These are phyloP conservation scores for Hypoxylon sp. DNA, from an alignment of 2,329 filamentous ascomycete genomes.

Conservation along the genomic window DNA sequence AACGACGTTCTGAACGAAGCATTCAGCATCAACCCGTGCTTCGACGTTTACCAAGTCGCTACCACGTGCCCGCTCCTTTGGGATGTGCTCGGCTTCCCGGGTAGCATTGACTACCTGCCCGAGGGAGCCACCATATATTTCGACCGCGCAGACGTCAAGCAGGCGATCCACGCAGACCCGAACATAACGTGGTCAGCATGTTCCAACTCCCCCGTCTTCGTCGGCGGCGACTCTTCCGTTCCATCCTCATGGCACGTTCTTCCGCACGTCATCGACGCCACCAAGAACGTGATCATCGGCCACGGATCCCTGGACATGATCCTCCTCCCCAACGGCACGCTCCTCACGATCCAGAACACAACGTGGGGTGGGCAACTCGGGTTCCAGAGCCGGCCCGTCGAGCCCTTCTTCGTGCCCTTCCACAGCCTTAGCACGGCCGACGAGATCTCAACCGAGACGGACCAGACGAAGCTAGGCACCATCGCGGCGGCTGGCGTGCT, in stretches of 20 bases:
- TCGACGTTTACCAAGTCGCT: slow-evolving; percentile 76
- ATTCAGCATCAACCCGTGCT: slow-evolving; percentile 73
- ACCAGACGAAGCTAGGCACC: slow-evolving; percentile 52
- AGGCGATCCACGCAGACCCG: slow-evolving; percentile 73
- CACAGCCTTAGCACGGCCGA: slow-evolving; percentile 60
- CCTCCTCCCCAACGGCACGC: slow-evolving; percentile 75
- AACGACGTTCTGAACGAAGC: slow-evolving; percentile 65
- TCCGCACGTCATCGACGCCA: slow-evolving; percentile 78
- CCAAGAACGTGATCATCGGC: slow-evolving; percentile 78
- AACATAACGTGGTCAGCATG: slow-evolving; percentile 51
- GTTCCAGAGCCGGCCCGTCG: slow-evolving; percentile 71
- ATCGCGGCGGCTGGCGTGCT: slow-evolving; percentile 74
- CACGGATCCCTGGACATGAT: slow-evolving; percentile 80
- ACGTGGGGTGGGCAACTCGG: slow-evolving; percentile 80
- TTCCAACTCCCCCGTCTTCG: slow-evolving; percentile 53
- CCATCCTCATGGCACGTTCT: slow-evolving; percentile 70
- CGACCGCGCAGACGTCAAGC: slow-evolving; percentile 77
- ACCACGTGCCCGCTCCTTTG: slow-evolving; percentile 76
- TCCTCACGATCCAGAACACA: slow-evolving; percentile 84
- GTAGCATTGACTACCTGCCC: slow-evolving; percentile 73
- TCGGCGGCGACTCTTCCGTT: slow-evolving; percentile 63
- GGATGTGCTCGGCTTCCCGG: slow-evolving; percentile 70
- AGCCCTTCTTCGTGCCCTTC: slow-evolving; percentile 78
- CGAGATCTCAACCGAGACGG: slow-evolving; percentile 45
- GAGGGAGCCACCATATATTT: slow-evolving; percentile 75